These are phyloP conservation scores for Nicotiana benthamiana DNA, from an alignment of 257 asterid genomes.

Conservation along the genomic window DNA sequence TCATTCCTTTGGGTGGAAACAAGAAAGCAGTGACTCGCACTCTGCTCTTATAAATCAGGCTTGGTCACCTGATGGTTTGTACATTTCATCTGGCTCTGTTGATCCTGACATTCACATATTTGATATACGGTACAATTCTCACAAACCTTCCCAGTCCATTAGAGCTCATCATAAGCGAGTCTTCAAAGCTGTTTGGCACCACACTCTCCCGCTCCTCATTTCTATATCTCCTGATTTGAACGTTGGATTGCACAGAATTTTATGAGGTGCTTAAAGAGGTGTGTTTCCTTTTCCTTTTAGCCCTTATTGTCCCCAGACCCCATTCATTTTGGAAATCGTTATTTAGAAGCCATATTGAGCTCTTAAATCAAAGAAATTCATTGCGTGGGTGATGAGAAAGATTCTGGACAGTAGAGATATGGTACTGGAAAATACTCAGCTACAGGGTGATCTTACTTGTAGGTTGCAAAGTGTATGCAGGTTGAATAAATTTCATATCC, in stretches of 20 bases:
- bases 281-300: neutral
- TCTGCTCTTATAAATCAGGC: constrained; percentile 86
- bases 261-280: constrained; percentile 6
- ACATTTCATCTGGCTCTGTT: constrained; percentile 75
- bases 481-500: too few relatives aligned
- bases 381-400: neutral
- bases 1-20: constrained; percentile 83
- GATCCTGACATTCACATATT: constrained; percentile 82
- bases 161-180: constrained; percentile 84
- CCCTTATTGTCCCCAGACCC: neutral
- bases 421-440: too few relatives aligned
- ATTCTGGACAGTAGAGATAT: too few relatives aligned
- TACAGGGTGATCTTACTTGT: too few relatives aligned
- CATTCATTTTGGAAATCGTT: neutral
- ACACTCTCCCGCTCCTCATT: constrained; percentile 61
- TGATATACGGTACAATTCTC: constrained; percentile 62
- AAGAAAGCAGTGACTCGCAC: constrained; percentile 77
- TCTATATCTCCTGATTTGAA: constrained; percentile 83
- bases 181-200: constrained; percentile 91
- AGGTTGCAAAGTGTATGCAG: too few relatives aligned
- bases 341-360: neutral
- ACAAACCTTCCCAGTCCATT: constrained; percentile 63
- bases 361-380: neutral
- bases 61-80: constrained; percentile 90
- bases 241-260: constrained; percentile 64